A percentile compares a stretch with the other conserved stretches of the same genome.
phyloP scores from a whole-genome alignment of 768 basidiomycete species.

The Dendrothele bispora region DNA sequence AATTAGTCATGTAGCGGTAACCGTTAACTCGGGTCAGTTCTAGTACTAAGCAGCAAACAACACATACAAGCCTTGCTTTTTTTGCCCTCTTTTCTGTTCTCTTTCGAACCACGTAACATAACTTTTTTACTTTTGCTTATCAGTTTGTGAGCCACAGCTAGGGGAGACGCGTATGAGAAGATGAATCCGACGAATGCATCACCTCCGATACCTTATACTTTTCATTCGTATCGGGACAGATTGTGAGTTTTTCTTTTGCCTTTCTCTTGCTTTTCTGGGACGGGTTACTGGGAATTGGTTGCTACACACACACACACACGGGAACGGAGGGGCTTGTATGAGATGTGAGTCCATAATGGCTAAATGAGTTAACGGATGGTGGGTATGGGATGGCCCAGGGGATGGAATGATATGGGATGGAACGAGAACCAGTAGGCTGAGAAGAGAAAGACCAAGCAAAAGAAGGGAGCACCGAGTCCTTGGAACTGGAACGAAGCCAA shows the following conservation, averaged over 20 bases:
- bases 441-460: not conserved
- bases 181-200: no score
- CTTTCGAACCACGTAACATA: no score
- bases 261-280: conserved; percentile 44
- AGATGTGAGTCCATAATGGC: not conserved
- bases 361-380: not conserved
- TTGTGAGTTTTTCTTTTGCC: conserved; percentile 46
- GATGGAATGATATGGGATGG: not conserved
- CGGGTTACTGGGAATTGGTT: not conserved
- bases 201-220: conserved; percentile 8
- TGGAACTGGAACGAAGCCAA: not conserved
- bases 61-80: no score
- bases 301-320: no score
- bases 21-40: no score
- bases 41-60: no score
- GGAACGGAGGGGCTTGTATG: not conserved
- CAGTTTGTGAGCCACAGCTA: no score
- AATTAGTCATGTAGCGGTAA: no score
- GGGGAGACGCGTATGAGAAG: no score
- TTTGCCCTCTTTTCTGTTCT: no score
- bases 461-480: not conserved
- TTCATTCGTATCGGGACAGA: conserved; percentile 8
- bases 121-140: no score
- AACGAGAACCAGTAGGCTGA: not conserved
- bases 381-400: not conserved